These are phyloP conservation scores for Paecilomyces sp. DNA, from an alignment of 2,329 filamentous ascomycete species.

Conservation along the genomic window DNA sequence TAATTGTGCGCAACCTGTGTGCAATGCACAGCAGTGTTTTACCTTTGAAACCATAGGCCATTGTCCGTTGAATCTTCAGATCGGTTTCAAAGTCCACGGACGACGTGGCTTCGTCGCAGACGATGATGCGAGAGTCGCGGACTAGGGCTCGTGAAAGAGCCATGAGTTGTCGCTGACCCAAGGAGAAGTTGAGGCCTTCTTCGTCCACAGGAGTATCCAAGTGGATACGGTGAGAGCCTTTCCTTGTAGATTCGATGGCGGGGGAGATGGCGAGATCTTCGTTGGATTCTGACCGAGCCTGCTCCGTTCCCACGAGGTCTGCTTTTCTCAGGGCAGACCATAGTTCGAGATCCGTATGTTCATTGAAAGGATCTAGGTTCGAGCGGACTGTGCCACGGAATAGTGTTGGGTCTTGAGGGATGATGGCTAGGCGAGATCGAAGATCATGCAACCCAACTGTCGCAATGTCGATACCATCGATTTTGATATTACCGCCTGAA, in stretches of 20 bases:
- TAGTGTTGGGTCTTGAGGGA: conserved; percentile 40
- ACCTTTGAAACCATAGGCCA: conserved; percentile 74
- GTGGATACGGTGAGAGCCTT: conserved; percentile 52
- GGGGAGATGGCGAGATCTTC: conserved; percentile 19
- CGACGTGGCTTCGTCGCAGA: conserved; percentile 93
- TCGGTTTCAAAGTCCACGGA: conserved; percentile 95
- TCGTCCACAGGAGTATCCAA: conserved; percentile 85
- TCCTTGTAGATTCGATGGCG: conserved; percentile 9
- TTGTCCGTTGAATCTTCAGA: conserved; percentile 86
- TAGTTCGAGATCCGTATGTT: conserved; percentile 39
- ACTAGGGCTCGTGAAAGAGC: conserved; percentile 87
- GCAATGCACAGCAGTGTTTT: conserved; percentile 90
- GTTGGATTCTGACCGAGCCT: conserved; percentile 34
- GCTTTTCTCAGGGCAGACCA: conserved; percentile 41
- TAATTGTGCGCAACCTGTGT: conserved; percentile 83
- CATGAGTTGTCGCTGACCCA: conserved; percentile 93
- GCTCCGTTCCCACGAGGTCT: conserved; percentile 39
- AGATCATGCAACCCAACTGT: conserved; percentile 35
- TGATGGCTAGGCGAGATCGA: conserved; percentile 37
- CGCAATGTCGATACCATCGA: conserved; percentile 38
- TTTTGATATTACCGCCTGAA: conserved; percentile 32
- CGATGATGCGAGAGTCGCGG: conserved; percentile 79
- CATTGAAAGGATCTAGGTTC: conserved; percentile 40
- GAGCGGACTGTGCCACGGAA: conserved; percentile 39
- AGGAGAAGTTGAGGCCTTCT: conserved; percentile 90